Percentiles rank a stretch among this genome's conserved stretches.
phyloP scores from a whole-genome alignment of 345 rosid species.

The Microcos paniculata region DNA sequence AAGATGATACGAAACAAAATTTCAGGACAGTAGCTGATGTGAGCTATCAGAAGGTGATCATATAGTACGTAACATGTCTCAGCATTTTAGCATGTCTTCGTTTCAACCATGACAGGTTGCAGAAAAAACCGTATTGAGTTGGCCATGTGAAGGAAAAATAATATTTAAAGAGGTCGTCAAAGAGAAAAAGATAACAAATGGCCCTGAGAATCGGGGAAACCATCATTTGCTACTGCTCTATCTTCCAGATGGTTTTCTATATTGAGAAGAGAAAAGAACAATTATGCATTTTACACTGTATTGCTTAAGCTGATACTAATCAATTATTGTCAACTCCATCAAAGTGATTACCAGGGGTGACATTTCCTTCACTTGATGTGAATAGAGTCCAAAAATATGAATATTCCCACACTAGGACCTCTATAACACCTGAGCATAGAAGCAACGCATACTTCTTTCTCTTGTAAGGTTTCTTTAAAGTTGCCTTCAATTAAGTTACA shows the following conservation, averaged over 20 bases:
- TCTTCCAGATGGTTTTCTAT: neutral
- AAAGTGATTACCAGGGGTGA: neutral
- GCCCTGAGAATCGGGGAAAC: neutral
- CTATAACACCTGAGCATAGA: neutral
- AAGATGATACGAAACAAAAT: neutral
- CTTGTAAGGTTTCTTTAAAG: neutral
- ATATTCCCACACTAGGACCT: neutral
- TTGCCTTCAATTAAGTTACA: neutral
- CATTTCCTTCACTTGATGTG: neutral
- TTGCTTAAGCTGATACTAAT: neutral
- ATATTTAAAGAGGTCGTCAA: neutral
- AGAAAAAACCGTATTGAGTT: slow-evolving; percentile 6
- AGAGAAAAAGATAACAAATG: neutral
- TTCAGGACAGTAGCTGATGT: neutral
- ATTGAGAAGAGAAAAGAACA: neutral
- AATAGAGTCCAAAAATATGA: neutral
- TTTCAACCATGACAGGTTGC: slow-evolving; percentile 4
- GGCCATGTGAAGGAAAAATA: slow-evolving; percentile 8
- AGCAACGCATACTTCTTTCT: neutral
- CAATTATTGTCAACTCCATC: neutral
- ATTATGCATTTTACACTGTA: neutral
- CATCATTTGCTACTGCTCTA: neutral
- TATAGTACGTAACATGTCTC: neutral
- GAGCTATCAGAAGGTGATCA: neutral
- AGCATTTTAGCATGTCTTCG: slow-evolving; percentile 1